phyloP scores from a whole-genome alignment of 2,329 filamentous ascomycete species.

The Microdochium paspali region DNA sequence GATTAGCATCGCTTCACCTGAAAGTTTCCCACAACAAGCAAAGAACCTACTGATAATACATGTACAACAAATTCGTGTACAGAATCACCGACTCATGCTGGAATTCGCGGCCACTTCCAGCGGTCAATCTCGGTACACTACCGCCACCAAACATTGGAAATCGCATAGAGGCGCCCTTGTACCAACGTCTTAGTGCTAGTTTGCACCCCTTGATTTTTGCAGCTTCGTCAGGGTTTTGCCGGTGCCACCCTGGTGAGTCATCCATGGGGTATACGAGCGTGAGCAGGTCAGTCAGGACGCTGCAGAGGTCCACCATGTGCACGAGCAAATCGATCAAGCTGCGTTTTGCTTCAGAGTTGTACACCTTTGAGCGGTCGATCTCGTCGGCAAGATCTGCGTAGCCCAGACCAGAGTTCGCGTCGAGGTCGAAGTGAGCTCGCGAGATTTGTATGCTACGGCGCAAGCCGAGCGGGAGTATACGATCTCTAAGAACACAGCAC shows the following conservation, averaged over 20 bases:
- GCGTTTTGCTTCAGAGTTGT: constrained; percentile 32
- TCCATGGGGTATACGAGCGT: constrained; percentile 33
- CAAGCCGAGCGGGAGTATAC: constrained; percentile 37
- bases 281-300: constrained; percentile 35
- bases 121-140: constrained; percentile 13
- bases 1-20: too few relatives aligned
- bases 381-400: constrained; percentile 36
- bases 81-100: constrained; percentile 31
- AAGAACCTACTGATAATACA: constrained; percentile 38
- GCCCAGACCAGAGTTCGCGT: constrained; percentile 23
- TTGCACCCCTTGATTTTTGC: constrained; percentile 25
- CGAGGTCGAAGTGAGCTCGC: constrained; percentile 33
- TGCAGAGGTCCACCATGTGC: constrained; percentile 33
- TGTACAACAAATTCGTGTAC: constrained; percentile 38
- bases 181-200: constrained; percentile 26
- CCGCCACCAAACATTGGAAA: constrained; percentile 28
- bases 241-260: constrained; percentile 28
- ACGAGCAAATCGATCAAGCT: constrained; percentile 33
- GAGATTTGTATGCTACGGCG: constrained; percentile 41
- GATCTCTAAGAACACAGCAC: constrained; percentile 43
- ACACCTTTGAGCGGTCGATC: constrained; percentile 32
- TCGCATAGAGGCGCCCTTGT: constrained; percentile 23
- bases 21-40: too few relatives aligned
- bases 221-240: constrained; percentile 19
- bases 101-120: constrained; percentile 16